Conservation (phyloP, 2,329 filamentous ascomycete species). For the Conoideocrella luteorostrata region DNA sequence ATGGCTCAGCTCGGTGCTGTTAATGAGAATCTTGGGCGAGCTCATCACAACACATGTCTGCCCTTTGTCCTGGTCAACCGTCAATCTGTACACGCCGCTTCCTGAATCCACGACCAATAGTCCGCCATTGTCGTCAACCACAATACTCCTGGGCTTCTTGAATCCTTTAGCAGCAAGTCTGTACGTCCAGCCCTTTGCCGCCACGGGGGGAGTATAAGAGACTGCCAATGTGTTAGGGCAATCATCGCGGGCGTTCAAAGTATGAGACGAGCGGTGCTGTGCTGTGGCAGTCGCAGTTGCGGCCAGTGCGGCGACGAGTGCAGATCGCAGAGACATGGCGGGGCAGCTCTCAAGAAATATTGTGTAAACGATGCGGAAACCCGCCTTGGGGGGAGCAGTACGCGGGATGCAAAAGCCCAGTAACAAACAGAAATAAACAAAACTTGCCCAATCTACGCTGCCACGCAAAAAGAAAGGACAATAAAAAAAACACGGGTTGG, state of each 20-base stretch:
- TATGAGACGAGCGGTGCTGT: too few species aligned
- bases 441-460: too few species aligned
- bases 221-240: constrained; percentile 31
- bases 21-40: constrained; percentile 29
- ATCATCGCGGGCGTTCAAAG: neutral
- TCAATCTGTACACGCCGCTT: constrained; percentile 34
- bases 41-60: constrained; percentile 34
- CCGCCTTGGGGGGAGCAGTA: too few species aligned
- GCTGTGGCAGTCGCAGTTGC: too few species aligned
- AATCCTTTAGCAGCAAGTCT: constrained; percentile 36
- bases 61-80: constrained; percentile 34
- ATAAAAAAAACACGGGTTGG: too few species aligned
- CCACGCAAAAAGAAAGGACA: too few species aligned
- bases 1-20: constrained; percentile 31
- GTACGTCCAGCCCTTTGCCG: constrained; percentile 37
- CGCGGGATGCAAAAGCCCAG: too few species aligned
- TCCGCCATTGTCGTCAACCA: constrained; percentile 38
- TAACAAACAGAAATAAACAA: too few species aligned
- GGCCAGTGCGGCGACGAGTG: too few species aligned
- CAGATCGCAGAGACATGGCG: too few species aligned
- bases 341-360: too few species aligned
- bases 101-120: constrained; percentile 40
- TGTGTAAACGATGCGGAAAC: too few species aligned
- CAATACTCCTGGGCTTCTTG: constrained; percentile 35
- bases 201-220: constrained; percentile 28